These are phyloP conservation scores for Lactifluus volemus DNA, from an alignment of 768 basidiomycete genomes.

Conservation along the genomic window DNA sequence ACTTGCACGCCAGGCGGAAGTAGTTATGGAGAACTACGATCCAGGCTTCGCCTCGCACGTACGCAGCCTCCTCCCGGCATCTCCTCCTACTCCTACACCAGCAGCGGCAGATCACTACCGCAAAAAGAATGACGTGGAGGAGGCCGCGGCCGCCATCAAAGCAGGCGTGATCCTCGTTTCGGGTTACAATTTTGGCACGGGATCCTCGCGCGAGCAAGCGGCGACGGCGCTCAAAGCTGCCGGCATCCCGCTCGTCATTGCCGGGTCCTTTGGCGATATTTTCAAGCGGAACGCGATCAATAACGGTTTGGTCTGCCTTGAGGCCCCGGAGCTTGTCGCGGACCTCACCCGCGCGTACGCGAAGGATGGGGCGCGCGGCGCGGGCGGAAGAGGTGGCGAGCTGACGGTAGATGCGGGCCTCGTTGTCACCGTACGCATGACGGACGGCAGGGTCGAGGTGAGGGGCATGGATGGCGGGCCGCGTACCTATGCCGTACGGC, in stretches of 20 bases:
- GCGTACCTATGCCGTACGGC: constrained; percentile 56
- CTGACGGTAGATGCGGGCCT: constrained; percentile 74
- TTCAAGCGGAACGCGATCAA: constrained; percentile 99
- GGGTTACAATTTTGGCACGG: constrained; percentile 98
- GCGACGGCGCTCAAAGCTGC: constrained; percentile 95
- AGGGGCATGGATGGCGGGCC: constrained; percentile 31
- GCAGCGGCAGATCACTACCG: too few relatives aligned
- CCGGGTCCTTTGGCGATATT: constrained; percentile 98
- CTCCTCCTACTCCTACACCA: constrained; percentile 6
- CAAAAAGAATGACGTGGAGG: not conserved
- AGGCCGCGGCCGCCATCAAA: constrained; percentile 26
- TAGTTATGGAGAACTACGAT: constrained; percentile 99
- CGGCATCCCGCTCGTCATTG: constrained; percentile 86
- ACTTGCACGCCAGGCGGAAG: constrained; percentile 84
- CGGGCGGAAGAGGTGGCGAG: constrained; percentile 58
- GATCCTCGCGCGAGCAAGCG: constrained; percentile 96
- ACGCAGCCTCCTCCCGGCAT: constrained; percentile 34
- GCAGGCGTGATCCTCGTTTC: constrained; percentile 75
- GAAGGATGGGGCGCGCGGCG: constrained; percentile 63
- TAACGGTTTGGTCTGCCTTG: constrained; percentile 92
- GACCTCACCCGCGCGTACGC: constrained; percentile 75
- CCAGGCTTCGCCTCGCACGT: constrained; percentile 71
- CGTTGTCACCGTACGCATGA: constrained; percentile 56
- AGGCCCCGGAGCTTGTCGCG: constrained; percentile 80
- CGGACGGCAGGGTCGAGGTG: constrained; percentile 59